A percentile compares a stretch with the other conserved stretches of the same genome.
Conservation (phyloP, 495 filamentous ascomycete genomes). For the Penicillium odoratum region DNA sequence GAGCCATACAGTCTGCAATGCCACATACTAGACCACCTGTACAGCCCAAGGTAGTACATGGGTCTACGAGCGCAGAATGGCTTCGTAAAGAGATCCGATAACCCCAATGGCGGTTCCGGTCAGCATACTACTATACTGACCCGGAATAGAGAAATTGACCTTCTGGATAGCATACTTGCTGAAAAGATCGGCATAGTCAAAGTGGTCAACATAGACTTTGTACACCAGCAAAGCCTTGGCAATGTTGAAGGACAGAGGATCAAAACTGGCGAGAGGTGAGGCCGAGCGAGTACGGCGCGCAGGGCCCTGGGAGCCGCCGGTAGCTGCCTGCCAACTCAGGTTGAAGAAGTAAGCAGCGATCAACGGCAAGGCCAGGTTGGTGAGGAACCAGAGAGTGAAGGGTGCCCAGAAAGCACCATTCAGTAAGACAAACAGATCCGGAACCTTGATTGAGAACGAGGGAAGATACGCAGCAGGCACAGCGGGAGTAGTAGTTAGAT, state of each 20-base stretch:
- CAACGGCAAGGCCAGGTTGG: constrained; percentile 67
- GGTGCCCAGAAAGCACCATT: constrained; percentile 81
- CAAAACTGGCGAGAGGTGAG: constrained; percentile 57
- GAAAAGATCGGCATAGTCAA: constrained; percentile 63
- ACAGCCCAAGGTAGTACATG: constrained; percentile 15
- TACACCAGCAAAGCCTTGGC: constrained; percentile 78
- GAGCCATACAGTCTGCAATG: constrained; percentile 4
- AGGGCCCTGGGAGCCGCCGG: constrained; percentile 25
- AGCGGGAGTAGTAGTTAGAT: constrained; percentile 68
- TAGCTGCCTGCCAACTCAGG: constrained; percentile 54
- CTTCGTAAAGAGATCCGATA: constrained; percentile 77
- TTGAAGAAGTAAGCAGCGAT: constrained; percentile 85
- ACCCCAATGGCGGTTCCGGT: constrained; percentile 70
- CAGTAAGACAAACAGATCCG: constrained; percentile 80
- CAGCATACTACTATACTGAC: constrained; percentile 67
- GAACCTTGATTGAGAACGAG: constrained; percentile 60
- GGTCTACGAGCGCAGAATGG: constrained; percentile 64
- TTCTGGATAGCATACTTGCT: constrained; percentile 55
- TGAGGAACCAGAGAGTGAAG: constrained; percentile 73
- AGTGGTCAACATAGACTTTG: constrained; percentile 71
- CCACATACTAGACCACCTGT: constrained; percentile 17
- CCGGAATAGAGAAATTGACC: constrained; percentile 67
- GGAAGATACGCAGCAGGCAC: constrained; percentile 42
- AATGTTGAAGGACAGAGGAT: constrained; percentile 87
- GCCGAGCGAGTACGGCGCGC: constrained; percentile 24